Percentiles rank a stretch among this genome's conserved stretches.
These are phyloP conservation scores for Mycena rebaudengoi DNA, from an alignment of 768 basidiomycete genomes.

Conservation along the genomic window DNA sequence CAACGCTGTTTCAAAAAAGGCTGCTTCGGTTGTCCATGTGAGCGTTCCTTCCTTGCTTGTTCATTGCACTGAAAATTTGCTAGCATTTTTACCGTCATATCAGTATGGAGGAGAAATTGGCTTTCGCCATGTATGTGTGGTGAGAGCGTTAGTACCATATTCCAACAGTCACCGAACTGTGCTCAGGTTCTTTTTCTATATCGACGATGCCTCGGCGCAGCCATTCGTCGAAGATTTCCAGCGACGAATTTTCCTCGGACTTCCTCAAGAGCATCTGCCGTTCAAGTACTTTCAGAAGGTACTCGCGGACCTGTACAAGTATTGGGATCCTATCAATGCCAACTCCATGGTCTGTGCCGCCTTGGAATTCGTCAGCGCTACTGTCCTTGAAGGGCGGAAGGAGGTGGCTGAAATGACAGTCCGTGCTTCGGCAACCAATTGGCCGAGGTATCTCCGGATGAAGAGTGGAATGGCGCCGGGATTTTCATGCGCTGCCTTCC, in stretches of 20 bases:
- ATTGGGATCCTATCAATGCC: conserved; percentile 25
- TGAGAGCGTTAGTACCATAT: not conserved
- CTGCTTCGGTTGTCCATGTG: not conserved
- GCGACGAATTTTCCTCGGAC: conserved; percentile 24
- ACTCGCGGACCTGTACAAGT: conserved; percentile 20
- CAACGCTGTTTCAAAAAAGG: not conserved
- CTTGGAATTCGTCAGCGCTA: conserved; percentile 28
- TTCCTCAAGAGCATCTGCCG: conserved; percentile 28
- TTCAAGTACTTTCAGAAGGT: conserved; percentile 24
- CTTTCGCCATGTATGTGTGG: conserved; percentile 31
- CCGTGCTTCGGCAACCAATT: conserved; percentile 10
- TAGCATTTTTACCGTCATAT: conserved; percentile 29
- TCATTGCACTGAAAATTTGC: no score
- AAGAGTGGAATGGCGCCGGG: conserved; percentile 26
- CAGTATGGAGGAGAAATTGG: conserved; percentile 28
- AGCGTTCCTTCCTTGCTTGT: no score
- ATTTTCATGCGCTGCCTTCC: conserved; percentile 27
- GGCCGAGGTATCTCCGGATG: conserved; percentile 32
- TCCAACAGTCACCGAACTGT: not conserved
- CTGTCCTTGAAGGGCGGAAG: conserved; percentile 23
- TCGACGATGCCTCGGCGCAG: conserved; percentile 27
- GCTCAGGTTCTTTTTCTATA: conserved; percentile 31
- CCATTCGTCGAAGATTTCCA: conserved; percentile 21
- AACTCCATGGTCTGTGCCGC: conserved; percentile 29
- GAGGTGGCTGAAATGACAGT: conserved; percentile 14